These are phyloP conservation scores for Pleurotus tuber-regium DNA, from an alignment of 768 basidiomycete species.

Conservation along the genomic window DNA sequence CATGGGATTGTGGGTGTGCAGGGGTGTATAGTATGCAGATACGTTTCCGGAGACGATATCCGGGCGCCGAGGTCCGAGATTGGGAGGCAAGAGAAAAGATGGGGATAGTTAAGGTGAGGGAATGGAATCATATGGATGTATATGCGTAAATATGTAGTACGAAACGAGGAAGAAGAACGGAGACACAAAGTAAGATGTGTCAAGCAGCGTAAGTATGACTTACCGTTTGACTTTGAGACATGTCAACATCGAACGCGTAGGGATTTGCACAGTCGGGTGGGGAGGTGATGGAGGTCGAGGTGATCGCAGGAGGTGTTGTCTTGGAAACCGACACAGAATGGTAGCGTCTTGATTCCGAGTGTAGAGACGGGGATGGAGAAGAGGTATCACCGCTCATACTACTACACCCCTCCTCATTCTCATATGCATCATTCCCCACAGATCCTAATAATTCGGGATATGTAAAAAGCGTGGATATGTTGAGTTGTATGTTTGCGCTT, in stretches of 20 bases:
- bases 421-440: no score
- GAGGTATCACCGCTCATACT: background rate
- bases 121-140: background rate
- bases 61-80: no score
- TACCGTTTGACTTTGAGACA: background rate
- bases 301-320: background rate
- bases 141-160: background rate
- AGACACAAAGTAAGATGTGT: no score
- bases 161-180: background rate
- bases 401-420: background rate
- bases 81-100: no score
- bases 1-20: constrained; percentile 5
- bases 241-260: background rate
- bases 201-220: no score
- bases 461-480: background rate
- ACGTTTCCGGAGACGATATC: background rate
- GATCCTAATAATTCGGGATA: no score
- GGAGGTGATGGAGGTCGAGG: no score
- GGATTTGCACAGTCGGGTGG: background rate
- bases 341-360: background rate
- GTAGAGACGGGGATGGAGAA: background rate
- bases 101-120: background rate
- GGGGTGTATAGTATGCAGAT: background rate
- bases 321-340: background rate
- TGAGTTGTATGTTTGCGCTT: background rate